A percentile compares a stretch with the other conserved stretches of the same genome.
These are phyloP conservation scores for Salvia hispanica DNA, from an alignment of 257 asterid genomes.

Conservation along the genomic window DNA sequence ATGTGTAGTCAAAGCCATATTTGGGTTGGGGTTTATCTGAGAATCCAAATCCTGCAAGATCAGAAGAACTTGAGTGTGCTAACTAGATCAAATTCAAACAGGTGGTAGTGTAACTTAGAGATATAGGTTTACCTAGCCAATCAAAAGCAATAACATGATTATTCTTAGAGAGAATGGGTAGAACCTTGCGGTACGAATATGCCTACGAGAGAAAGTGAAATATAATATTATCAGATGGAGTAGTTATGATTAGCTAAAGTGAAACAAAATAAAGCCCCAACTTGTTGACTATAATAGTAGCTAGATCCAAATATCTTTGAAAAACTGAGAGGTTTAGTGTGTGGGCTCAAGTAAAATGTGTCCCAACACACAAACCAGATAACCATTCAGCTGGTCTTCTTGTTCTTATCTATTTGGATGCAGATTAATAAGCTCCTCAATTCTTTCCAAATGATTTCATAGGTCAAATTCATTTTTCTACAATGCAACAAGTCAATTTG, in stretches of 20 bases:
- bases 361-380: not conserved
- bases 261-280: not conserved
- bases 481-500: not conserved
- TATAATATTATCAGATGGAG: conserved; percentile 5
- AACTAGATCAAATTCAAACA: not conserved
- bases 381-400: not conserved
- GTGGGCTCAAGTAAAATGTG: not conserved
- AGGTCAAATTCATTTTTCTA: not conserved
- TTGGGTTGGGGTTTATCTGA: conserved; percentile 95
- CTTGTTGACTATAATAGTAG: not conserved
- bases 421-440: not conserved
- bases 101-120: not conserved
- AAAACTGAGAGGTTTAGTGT: conserved; percentile 14
- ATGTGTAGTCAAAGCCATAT: conserved; percentile 88
- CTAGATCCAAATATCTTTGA: not conserved
- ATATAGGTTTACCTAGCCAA: conserved; percentile 71
- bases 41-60: conserved; percentile 85
- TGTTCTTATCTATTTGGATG: no score
- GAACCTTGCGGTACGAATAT: conserved; percentile 84
- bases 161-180: conserved; percentile 76
- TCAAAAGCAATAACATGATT: conserved; percentile 80
- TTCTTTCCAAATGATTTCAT: not conserved
- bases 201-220: conserved; percentile 54
- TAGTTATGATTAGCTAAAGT: not conserved
- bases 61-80: conserved; percentile 21